These are phyloP conservation scores for Chaetothyriales sp. DNA, from an alignment of 2,329 filamentous ascomycete species.

Conservation along the genomic window DNA sequence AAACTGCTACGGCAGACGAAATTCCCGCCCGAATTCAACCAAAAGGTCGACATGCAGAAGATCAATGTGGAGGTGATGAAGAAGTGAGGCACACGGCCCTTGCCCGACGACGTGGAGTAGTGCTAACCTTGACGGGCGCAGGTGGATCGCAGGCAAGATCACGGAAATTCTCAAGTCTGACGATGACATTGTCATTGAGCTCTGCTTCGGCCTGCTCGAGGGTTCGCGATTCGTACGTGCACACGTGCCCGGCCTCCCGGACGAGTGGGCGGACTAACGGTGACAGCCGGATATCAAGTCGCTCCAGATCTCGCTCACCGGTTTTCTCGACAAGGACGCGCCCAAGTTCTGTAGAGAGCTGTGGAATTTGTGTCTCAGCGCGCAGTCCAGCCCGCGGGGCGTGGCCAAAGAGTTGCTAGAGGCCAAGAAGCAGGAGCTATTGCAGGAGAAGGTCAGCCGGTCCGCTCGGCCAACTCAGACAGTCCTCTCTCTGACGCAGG, in stretches of 20 bases:
- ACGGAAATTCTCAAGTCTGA: slow-evolving; percentile 80
- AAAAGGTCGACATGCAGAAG: slow-evolving; percentile 94
- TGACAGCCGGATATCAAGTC: slow-evolving; percentile 83
- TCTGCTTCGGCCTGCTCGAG: slow-evolving; percentile 58
- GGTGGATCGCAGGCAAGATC: slow-evolving; percentile 87
- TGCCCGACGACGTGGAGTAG: slow-evolving; percentile 7
- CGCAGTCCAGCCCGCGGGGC: slow-evolving; percentile 73
- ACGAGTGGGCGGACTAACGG: slow-evolving; percentile 2
- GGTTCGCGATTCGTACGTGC: slow-evolving; percentile 58
- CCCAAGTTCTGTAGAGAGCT: slow-evolving; percentile 81
- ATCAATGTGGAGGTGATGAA: slow-evolving; percentile 97
- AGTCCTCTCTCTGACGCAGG: slow-evolving; percentile 2
- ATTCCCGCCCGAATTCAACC: slow-evolving; percentile 82
- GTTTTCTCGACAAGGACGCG: slow-evolving; percentile 88
- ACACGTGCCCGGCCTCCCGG: background rate
- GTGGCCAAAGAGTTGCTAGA: slow-evolving; percentile 90
- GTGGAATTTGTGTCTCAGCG: slow-evolving; percentile 83
- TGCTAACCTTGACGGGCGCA: slow-evolving; percentile 27
- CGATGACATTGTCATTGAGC: slow-evolving; percentile 89
- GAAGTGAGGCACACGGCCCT: slow-evolving; percentile 48
- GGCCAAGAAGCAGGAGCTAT: slow-evolving; percentile 87
- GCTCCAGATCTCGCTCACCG: slow-evolving; percentile 84
- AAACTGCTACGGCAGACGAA: slow-evolving; percentile 85
- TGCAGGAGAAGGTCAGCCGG: slow-evolving; percentile 72
- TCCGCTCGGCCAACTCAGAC: background rate